phyloP scores from a whole-genome alignment of 495 filamentous ascomycete species.

The Aspergillus sclerotioniger region DNA sequence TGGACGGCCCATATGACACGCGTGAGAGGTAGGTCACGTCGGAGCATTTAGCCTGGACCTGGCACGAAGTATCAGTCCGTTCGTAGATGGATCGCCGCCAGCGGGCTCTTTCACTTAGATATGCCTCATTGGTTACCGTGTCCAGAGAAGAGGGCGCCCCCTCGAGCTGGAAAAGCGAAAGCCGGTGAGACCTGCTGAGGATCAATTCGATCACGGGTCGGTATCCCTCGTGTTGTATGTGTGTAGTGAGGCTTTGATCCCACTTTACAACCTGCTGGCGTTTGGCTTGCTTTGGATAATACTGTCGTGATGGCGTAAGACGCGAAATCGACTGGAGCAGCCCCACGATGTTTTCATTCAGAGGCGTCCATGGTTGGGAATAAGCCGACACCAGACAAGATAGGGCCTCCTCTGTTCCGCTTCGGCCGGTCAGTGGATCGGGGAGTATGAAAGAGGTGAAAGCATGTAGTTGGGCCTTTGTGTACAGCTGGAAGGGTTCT shows the following conservation, averaged over 20 bases:
- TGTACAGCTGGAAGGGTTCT: slow-evolving; percentile 49
- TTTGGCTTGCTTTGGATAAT: slow-evolving; percentile 53
- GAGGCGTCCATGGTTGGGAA: slow-evolving; percentile 47
- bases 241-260: slow-evolving; percentile 38
- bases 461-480: slow-evolving; percentile 56
- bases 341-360: slow-evolving; percentile 33
- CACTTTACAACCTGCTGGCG: slow-evolving; percentile 51
- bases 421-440: slow-evolving; percentile 55
- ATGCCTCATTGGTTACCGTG: background rate
- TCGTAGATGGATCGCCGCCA: slow-evolving; percentile 41
- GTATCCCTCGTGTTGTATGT: slow-evolving; percentile 56
- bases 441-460: slow-evolving; percentile 55
- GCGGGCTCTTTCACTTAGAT: slow-evolving; percentile 36
- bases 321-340: slow-evolving; percentile 42
- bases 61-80: slow-evolving; percentile 15
- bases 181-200: slow-evolving; percentile 31
- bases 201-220: slow-evolving; percentile 40
- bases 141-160: slow-evolving; percentile 1
- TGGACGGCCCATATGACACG: slow-evolving; percentile 4
- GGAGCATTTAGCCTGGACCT: background rate
- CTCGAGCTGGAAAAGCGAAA: slow-evolving; percentile 28
- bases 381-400: slow-evolving; percentile 42
- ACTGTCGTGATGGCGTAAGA: slow-evolving; percentile 53
- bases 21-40: slow-evolving; percentile 18
- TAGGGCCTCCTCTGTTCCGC: slow-evolving; percentile 60